These are phyloP conservation scores for Penicillium paxilli DNA, from an alignment of 495 filamentous ascomycete species.

Conservation along the genomic window DNA sequence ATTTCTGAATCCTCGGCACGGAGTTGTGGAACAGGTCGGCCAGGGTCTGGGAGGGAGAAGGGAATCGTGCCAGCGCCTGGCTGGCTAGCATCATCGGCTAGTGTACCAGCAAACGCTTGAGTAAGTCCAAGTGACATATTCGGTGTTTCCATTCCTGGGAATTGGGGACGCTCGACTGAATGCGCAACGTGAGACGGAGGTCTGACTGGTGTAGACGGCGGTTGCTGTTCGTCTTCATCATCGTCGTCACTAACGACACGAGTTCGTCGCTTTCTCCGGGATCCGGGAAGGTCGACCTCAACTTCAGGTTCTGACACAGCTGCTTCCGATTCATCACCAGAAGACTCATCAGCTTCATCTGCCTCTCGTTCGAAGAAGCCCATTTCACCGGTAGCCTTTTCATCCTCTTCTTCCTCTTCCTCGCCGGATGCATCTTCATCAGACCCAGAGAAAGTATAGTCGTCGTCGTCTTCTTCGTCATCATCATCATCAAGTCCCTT, in stretches of 20 bases:
- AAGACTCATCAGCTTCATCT: slow-evolving; percentile 35
- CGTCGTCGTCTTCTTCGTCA: slow-evolving; percentile 61
- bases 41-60: slow-evolving; percentile 53
- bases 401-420: slow-evolving; percentile 33
- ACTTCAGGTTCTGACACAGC: slow-evolving; percentile 26
- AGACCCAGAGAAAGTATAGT: slow-evolving; percentile 55
- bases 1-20: slow-evolving; percentile 52
- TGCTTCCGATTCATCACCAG: slow-evolving; percentile 28
- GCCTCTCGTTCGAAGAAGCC: slow-evolving; percentile 43
- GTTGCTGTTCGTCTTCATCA: slow-evolving; percentile 41
- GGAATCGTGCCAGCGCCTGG: slow-evolving; percentile 49
- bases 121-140: slow-evolving; percentile 73
- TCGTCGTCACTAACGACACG: slow-evolving; percentile 54
- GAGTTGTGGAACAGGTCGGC: slow-evolving; percentile 39
- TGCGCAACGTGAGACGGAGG: slow-evolving; percentile 22
- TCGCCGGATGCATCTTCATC: slow-evolving; percentile 46
- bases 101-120: slow-evolving; percentile 90
- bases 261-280: slow-evolving; percentile 38
- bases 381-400: slow-evolving; percentile 35
- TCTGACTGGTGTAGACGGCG: slow-evolving; percentile 35
- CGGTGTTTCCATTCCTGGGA: slow-evolving; percentile 56
- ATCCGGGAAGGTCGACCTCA: slow-evolving; percentile 18
- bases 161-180: slow-evolving; percentile 41
- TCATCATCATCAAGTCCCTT: slow-evolving; percentile 56
- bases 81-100: slow-evolving; percentile 60